Percentiles rank a stretch among this genome's conserved stretches.
These are phyloP conservation scores for Mimosa pudica DNA, from an alignment of 306 rosid genomes.

Conservation along the genomic window DNA sequence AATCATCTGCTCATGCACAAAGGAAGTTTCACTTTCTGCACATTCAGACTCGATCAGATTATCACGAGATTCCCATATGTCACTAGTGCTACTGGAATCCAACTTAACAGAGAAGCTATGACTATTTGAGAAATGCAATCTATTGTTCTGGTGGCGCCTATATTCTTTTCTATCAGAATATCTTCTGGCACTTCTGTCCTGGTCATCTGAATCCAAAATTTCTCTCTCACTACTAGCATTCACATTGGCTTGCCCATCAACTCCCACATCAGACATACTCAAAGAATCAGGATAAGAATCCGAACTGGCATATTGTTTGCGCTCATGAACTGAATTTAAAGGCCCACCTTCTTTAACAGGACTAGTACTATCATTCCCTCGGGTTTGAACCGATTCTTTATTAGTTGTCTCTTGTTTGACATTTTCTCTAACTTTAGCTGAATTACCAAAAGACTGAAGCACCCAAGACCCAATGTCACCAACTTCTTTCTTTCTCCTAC, in stretches of 20 bases:
- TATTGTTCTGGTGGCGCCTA: conserved; percentile 44
- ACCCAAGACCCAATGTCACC: conserved; percentile 60
- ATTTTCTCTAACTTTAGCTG: conserved; percentile 47
- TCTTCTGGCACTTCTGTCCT: conserved; percentile 30
- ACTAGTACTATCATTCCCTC: conserved; percentile 32
- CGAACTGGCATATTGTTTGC: conserved; percentile 34
- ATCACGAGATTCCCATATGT: conserved; percentile 58
- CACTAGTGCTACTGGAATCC: conserved; percentile 44
- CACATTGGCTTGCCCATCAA: conserved; percentile 37
- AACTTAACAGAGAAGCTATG: conserved; percentile 53
- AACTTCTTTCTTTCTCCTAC: conserved; percentile 62
- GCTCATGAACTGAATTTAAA: conserved; percentile 41
- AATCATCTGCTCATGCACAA: conserved; percentile 55
- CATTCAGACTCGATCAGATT: conserved; percentile 57
- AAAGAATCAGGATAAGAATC: conserved; percentile 41
- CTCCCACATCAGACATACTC: conserved; percentile 36
- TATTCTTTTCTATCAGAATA: conserved; percentile 42
- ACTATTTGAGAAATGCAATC: conserved; percentile 51
- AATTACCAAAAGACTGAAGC: conserved; percentile 57
- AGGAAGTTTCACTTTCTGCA: conserved; percentile 58
- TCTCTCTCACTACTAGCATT: conserved; percentile 38
- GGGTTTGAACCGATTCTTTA: conserved; percentile 43
- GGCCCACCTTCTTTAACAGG: conserved; percentile 38
- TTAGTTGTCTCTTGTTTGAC: conserved; percentile 45
- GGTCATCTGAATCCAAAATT: conserved; percentile 38